A percentile compares a stretch with the other conserved stretches of the same genome.
Conservation (phyloP, 192 early-diverging fungal genomes). For the Podila epicladia region DNA sequence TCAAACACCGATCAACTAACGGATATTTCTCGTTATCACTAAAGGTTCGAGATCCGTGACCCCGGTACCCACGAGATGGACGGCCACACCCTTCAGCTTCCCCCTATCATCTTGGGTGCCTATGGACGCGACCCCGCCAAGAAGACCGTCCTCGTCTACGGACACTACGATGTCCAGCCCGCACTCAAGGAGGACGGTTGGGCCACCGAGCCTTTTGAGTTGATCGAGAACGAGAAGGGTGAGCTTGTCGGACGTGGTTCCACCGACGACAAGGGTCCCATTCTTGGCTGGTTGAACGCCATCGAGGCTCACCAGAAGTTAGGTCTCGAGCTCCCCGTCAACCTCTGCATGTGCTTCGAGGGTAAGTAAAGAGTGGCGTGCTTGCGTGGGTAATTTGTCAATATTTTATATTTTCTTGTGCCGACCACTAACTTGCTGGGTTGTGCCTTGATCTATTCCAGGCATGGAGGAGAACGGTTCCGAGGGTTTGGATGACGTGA, state of each 20-base stretch:
- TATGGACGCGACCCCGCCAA: conserved; percentile 92
- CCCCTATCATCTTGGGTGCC: conserved; percentile 91
- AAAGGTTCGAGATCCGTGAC: conserved; percentile 66
- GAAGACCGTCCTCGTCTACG: conserved; percentile 97
- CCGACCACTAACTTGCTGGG: background rate
- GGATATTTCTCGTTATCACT: background rate
- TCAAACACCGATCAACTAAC: background rate
- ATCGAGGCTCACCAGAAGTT: conserved; percentile 93
- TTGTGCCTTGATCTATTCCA: conserved; percentile 8
- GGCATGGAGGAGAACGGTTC: conserved; percentile 80
- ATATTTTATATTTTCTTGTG: background rate
- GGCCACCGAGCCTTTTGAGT: conserved; percentile 90
- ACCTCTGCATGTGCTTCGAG: conserved; percentile 98
- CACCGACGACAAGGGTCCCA: conserved; percentile 98
- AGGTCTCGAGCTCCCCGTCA: conserved; percentile 92
- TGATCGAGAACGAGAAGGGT: conserved; percentile 87
- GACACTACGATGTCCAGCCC: conserved; percentile 99
- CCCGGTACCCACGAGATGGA: conserved; percentile 89
- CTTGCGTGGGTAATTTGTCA: conserved; percentile 6
- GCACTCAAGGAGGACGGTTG: conserved; percentile 88
- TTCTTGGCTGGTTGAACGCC: conserved; percentile 97
- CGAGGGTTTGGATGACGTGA: conserved; percentile 94
- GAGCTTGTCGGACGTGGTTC: conserved; percentile 91
- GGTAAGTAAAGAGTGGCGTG: conserved; percentile 79
- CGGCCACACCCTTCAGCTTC: conserved; percentile 80